phyloP scores from a whole-genome alignment of 2,329 filamentous ascomycete genomes.

The Nothomitra cinnamomea region DNA sequence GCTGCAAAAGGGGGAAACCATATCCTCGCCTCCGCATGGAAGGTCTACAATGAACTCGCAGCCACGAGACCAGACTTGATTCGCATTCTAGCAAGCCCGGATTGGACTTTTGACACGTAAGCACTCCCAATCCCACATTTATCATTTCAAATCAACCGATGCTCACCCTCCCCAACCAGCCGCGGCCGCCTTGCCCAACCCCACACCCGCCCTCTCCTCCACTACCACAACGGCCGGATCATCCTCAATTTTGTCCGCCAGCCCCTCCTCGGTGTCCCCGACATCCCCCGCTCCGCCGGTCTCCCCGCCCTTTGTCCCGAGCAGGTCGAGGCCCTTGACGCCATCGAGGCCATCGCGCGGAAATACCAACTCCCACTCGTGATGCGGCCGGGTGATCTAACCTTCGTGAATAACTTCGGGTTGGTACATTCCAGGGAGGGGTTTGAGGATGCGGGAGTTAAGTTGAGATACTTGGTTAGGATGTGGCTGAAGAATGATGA shows the following conservation, averaged over 20 bases:
- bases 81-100: conserved; percentile 26
- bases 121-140: conserved; percentile 4
- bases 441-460: not conserved
- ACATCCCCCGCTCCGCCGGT: conserved; percentile 32
- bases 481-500: too few relatives aligned
- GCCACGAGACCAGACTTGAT: conserved; percentile 35
- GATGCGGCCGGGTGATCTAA: not conserved
- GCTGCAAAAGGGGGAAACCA: conserved; percentile 34
- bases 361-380: conserved; percentile 17
- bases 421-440: not conserved
- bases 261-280: conserved; percentile 31
- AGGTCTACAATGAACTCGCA: conserved; percentile 38
- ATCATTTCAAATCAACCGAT: too few relatives aligned
- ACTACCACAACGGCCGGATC: conserved; percentile 7
- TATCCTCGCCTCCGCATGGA: conserved; percentile 34
- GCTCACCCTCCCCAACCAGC: too few relatives aligned
- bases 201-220: not conserved
- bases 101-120: conserved; percentile 32
- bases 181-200: not conserved
- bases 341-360: conserved; percentile 27
- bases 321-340: conserved; percentile 28
- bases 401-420: not conserved
- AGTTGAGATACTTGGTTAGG: too few relatives aligned
- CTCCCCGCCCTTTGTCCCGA: conserved; percentile 36
- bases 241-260: conserved; percentile 23